phyloP scores from a whole-genome alignment of 2,329 filamentous ascomycete species.

The Lecanoromycetidae sp. region DNA sequence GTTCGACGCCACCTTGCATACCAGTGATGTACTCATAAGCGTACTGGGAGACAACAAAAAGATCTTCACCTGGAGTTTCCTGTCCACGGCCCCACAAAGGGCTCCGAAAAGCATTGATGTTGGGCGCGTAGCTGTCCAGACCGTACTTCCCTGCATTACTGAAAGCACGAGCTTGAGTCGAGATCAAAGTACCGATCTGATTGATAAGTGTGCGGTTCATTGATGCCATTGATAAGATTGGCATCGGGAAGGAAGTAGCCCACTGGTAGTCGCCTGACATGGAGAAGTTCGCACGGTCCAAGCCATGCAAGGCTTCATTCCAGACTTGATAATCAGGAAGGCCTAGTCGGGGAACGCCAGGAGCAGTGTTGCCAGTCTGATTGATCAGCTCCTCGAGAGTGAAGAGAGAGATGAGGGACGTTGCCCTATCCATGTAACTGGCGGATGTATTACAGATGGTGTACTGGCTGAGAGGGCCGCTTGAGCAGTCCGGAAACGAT shows the following conservation, averaged over 20 bases:
- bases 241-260: slow-evolving; percentile 54
- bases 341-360: slow-evolving; percentile 44
- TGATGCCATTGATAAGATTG: slow-evolving; percentile 49
- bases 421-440: slow-evolving; percentile 30
- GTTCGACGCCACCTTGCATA: slow-evolving; percentile 37
- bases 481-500: slow-evolving; percentile 39
- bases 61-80: slow-evolving; percentile 49
- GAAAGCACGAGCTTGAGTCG: slow-evolving; percentile 53
- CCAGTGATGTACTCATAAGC: slow-evolving; percentile 43
- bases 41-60: slow-evolving; percentile 39
- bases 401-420: slow-evolving; percentile 40
- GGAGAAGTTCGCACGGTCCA: slow-evolving; percentile 35
- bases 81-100: slow-evolving; percentile 51
- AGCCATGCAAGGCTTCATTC: slow-evolving; percentile 51
- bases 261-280: slow-evolving; percentile 41
- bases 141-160: slow-evolving; percentile 47
- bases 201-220: slow-evolving; percentile 52
- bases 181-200: slow-evolving; percentile 43
- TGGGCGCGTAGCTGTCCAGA: slow-evolving; percentile 52
- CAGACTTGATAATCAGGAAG: slow-evolving; percentile 50
- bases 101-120: slow-evolving; percentile 54
- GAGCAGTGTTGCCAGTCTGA: slow-evolving; percentile 36
- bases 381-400: slow-evolving; percentile 45
- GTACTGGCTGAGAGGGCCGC: slow-evolving; percentile 39
- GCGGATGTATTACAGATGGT: slow-evolving; percentile 40